These are phyloP conservation scores for Carex arenaria DNA, from an alignment of 202 grass and related monocot species.

Conservation along the genomic window DNA sequence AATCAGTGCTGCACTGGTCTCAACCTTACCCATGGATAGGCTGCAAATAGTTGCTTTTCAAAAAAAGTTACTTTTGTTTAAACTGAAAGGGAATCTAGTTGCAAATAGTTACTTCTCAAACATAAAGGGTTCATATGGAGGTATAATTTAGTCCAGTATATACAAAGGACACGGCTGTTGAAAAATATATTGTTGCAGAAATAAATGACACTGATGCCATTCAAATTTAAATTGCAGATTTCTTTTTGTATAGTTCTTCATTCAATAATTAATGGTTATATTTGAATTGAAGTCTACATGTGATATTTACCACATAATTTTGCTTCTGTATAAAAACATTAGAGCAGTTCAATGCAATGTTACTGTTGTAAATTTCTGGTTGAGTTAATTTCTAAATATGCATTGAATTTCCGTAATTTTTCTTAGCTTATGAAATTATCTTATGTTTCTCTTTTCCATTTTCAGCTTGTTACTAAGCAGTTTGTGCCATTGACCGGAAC, in stretches of 20 bases:
- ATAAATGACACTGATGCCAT: not conserved
- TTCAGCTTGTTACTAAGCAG: slow-evolving; percentile 82
- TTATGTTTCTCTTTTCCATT: not conserved
- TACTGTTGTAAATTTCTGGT: not conserved
- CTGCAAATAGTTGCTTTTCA: not conserved
- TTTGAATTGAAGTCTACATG: not conserved
- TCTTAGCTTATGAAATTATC: not conserved
- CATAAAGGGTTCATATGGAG: not conserved
- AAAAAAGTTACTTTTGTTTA: not conserved
- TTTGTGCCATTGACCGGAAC: slow-evolving; percentile 78
- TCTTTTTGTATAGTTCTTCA: not conserved
- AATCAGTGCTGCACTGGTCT: not conserved
- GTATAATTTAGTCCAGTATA: not conserved
- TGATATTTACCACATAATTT: not conserved
- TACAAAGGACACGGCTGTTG: not conserved
- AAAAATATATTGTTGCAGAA: not conserved
- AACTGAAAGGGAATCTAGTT: not conserved
- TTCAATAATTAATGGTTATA: not conserved
- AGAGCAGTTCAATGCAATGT: not conserved
- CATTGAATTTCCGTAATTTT: not conserved
- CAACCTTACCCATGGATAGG: not conserved
- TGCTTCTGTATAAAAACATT: not conserved
- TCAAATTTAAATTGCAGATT: not conserved
- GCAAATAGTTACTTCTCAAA: not conserved
- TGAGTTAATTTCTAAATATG: not conserved